Evolutionary conservation across 2,329 filamentous ascomycete genomes (phyloP), one percentile per base, ranked within the genome.

Genomic region (Colletotrichum sp.): DNA sequence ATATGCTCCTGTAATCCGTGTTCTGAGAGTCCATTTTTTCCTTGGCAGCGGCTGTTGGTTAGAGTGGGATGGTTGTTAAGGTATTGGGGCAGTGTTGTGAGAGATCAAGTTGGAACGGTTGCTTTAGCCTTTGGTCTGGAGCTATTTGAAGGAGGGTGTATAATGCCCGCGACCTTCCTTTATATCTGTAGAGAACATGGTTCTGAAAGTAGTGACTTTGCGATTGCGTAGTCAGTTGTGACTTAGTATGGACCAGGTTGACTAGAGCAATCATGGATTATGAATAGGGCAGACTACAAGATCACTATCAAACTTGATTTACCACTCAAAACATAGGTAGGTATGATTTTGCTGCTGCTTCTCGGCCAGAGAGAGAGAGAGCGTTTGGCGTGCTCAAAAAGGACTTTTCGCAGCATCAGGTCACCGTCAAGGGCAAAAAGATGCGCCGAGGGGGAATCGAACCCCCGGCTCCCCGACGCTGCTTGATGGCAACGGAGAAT

Each of bases 381-480:
- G 29, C 31, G 21, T 29, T 61, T 13, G 16, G 33, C 29, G 15
- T 9, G 29, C n/a, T 8, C 18, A 8, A 61, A 36, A 58, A 61
- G 36, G 12, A 61, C 5, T 3, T 5, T 3, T 3, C 12, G 6
- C 5, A 33, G 12, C 57, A 21, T 12, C 7, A 15, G 15, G 15
- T 61, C 29, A 29, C 6, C 6, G 21, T 21, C 31, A 15, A 24
- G n/a, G 36, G 43, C 31, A 21, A 58, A 47, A 43, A 15, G 15
- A 29, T 66, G 64, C 64, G 64, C 64, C 64, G 64, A 66, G 64
- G 64, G 64, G 64, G 64, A 66, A 66, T 66, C 64, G 64, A 66
- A 66, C 64, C 64, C 64, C 64, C 64, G 64, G 64, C 64, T 66
- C 64, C 64, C 64, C 64, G 64, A 66, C 64, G 64, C 64, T 66